A percentile compares a stretch with the other conserved stretches of the same genome.
phyloP scores from a whole-genome alignment of 78 protist genomes.

The Guillardia theta region DNA sequence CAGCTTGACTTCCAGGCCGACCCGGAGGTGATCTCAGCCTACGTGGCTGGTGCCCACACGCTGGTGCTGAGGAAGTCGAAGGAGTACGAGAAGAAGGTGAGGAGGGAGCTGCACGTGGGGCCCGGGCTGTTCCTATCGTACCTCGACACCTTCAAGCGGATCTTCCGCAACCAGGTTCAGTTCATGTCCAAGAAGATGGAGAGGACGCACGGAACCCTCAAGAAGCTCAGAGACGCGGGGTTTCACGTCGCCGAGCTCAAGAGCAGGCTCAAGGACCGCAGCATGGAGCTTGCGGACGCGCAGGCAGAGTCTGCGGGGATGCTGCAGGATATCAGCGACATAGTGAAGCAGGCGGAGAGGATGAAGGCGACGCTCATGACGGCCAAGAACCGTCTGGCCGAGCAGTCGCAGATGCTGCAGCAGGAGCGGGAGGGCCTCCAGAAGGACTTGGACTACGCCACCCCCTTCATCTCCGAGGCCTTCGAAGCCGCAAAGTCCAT shows the following conservation, averaged over 20 bases:
- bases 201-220: conserved; percentile 61
- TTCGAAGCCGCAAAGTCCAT: conserved; percentile 70
- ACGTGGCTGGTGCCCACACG: conserved; percentile 70
- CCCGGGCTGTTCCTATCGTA: conserved; percentile 85
- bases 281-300: conserved; percentile 66
- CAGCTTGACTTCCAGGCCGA: neutral
- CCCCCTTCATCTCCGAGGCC: conserved; percentile 73
- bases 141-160: conserved; percentile 54
- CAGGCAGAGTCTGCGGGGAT: conserved; percentile 56
- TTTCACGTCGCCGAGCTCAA: conserved; percentile 62
- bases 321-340: conserved; percentile 43
- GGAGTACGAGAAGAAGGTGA: neutral
- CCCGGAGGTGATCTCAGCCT: conserved; percentile 5
- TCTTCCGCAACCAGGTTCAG: conserved; percentile 62
- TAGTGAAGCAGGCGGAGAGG: conserved; percentile 74
- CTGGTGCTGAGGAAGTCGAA: neutral
- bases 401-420: conserved; percentile 54
- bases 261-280: conserved; percentile 72
- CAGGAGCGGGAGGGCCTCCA: conserved; percentile 68
- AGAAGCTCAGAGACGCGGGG: conserved; percentile 68
- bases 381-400: conserved; percentile 52
- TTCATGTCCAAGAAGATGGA: conserved; percentile 44
- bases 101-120: conserved; percentile 68
- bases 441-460: conserved; percentile 64
- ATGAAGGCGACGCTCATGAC: conserved; percentile 60